phyloP scores from a whole-genome alignment of 345 rosid genomes.

The Euphorbia peplus region DNA sequence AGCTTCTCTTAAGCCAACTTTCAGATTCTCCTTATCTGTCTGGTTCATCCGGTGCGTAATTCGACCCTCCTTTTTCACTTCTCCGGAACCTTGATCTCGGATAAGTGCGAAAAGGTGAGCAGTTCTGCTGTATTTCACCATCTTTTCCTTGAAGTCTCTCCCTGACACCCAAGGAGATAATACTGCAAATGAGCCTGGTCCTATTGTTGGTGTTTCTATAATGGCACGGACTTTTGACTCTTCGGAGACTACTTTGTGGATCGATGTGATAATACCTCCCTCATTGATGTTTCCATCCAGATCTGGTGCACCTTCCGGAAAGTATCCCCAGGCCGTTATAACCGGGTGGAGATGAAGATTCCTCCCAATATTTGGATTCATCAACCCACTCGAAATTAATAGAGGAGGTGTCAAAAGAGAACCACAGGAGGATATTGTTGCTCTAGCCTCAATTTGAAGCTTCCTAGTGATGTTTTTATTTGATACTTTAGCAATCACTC shows the following conservation, averaged over 20 bases:
- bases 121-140: slow-evolving; percentile 53
- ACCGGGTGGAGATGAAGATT: slow-evolving; percentile 64
- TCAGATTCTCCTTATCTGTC: slow-evolving; percentile 61
- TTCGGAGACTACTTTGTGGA: slow-evolving; percentile 40
- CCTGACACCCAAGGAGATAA: slow-evolving; percentile 67
- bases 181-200: slow-evolving; percentile 60
- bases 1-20: slow-evolving; percentile 51
- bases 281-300: slow-evolving; percentile 40
- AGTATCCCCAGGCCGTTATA: slow-evolving; percentile 65
- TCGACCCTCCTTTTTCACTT: slow-evolving; percentile 31
- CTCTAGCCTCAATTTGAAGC: slow-evolving; percentile 56
- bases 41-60: slow-evolving; percentile 38
- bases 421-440: slow-evolving; percentile 62
- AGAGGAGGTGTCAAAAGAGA: slow-evolving; percentile 60
- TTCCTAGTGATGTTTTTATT: slow-evolving; percentile 36
- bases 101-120: slow-evolving; percentile 44
- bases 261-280: slow-evolving; percentile 68
- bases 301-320: slow-evolving; percentile 37
- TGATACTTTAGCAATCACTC: slow-evolving; percentile 43
- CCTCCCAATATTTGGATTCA: slow-evolving; percentile 52
- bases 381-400: slow-evolving; percentile 59
- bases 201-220: slow-evolving; percentile 52
- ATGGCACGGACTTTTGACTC: slow-evolving; percentile 45
- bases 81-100: slow-evolving; percentile 43
- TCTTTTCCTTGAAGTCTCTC: slow-evolving; percentile 45